Percentiles rank a stretch among this genome's conserved stretches.
Conservation (phyloP, 768 basidiomycete species). For the Paxillus involutus region DNA sequence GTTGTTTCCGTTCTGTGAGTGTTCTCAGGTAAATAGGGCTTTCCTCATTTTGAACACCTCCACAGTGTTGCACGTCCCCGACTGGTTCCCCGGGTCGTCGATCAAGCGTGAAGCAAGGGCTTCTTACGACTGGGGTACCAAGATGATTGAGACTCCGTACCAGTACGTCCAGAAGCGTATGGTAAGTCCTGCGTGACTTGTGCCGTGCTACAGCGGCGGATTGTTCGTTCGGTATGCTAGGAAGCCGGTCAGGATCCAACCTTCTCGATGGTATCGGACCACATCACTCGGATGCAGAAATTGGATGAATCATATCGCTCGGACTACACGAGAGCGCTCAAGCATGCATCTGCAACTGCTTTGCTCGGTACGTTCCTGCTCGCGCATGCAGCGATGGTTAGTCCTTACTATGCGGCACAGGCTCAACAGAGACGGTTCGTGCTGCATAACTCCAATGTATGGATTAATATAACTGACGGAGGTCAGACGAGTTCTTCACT, state of each 20-base stretch:
- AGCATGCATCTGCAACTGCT: conserved; percentile 2
- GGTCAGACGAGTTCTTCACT: neutral
- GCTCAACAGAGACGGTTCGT: too few species aligned
- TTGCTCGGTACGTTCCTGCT: conserved; percentile 1
- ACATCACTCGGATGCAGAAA: conserved; percentile 2
- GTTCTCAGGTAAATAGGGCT: neutral
- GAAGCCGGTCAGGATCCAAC: too few species aligned
- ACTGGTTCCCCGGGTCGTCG: conserved; percentile 10
- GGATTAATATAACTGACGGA: too few species aligned
- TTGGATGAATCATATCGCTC: neutral
- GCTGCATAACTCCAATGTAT: too few species aligned
- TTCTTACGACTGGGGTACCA: neutral
- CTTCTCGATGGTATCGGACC: conserved; percentile 8
- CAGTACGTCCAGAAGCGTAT: neutral
- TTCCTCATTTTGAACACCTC: neutral
- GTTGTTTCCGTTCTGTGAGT: conserved; percentile 18
- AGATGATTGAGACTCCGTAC: conserved; percentile 4
- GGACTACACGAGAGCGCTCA: neutral
- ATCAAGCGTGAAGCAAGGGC: conserved; percentile 2
- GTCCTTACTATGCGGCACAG: too few species aligned
- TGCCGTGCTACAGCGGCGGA: too few species aligned
- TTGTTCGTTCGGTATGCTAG: too few species aligned
- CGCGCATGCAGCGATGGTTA: too few species aligned
- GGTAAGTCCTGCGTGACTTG: neutral
- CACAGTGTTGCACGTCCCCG: conserved; percentile 9